Evolutionary conservation across 805 yeast genomes (phyloP).

Genomic region (Nakazawaea ernobii): DNA sequence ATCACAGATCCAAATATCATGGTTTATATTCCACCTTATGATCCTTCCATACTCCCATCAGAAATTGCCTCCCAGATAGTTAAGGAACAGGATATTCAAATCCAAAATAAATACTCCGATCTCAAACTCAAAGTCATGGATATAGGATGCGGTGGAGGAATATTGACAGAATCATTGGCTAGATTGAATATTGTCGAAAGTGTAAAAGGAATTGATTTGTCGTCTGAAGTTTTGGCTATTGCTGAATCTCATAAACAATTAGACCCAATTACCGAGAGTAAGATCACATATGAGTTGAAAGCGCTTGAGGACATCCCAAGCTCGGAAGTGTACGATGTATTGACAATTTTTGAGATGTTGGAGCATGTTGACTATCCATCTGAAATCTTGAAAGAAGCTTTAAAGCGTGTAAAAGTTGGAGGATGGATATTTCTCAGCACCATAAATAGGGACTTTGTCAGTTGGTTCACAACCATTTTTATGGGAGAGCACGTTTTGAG

Average conservation of each 20-base stretch:
- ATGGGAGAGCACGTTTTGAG: slow-evolving; percentile 77
- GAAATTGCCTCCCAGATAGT: slow-evolving; percentile 42
- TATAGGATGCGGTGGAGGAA: slow-evolving; percentile 99
- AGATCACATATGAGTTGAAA: slow-evolving; percentile 53
- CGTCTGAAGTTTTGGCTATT: slow-evolving; percentile 74
- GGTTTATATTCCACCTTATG: slow-evolving; percentile 75
- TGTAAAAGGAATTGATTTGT: slow-evolving; percentile 82
- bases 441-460: slow-evolving; percentile 78
- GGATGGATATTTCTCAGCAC: slow-evolving; percentile 89
- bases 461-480: slow-evolving; percentile 90
- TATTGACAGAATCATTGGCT: slow-evolving; percentile 81
- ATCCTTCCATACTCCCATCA: slow-evolving; percentile 55
- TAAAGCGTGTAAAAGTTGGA: slow-evolving; percentile 64
- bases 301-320: slow-evolving; percentile 54
- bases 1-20: slow-evolving; percentile 34
- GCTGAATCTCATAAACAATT: slow-evolving; percentile 62
- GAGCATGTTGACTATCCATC: slow-evolving; percentile 92
- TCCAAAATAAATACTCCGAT: slow-evolving; percentile 29
- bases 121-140: slow-evolving; percentile 59
- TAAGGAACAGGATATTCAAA: slow-evolving; percentile 42
- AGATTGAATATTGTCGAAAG: slow-evolving; percentile 55
- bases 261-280: slow-evolving; percentile 59
- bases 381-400: slow-evolving; percentile 61
- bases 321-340: slow-evolving; percentile 56
- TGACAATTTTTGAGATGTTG: slow-evolving; percentile 89